Conservation (phyloP, 1,284 basidiomycete genomes). For the Retiboletus fuscus region DNA sequence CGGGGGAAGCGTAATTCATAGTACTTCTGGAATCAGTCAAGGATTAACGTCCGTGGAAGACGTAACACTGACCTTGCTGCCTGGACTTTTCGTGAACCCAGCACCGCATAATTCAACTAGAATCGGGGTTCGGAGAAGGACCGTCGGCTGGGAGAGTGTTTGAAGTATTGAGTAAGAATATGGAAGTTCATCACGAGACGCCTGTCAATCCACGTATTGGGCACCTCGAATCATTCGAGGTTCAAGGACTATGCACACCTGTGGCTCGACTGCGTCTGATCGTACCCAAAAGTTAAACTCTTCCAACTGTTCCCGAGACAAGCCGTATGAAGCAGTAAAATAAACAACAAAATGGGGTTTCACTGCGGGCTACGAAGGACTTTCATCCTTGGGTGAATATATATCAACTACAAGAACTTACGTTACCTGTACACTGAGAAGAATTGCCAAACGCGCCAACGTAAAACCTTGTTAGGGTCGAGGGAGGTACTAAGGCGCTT, state of each 20-base stretch:
- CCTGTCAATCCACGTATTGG: slow-evolving; percentile 32
- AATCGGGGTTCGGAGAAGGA: slow-evolving; percentile 72
- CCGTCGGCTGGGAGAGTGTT: slow-evolving; percentile 64
- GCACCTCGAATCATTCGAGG: slow-evolving; percentile 11
- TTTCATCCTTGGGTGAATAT: slow-evolving; percentile 11
- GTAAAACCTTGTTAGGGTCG: slow-evolving; percentile 83
- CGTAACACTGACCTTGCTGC: slow-evolving; percentile 62
- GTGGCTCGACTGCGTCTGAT: slow-evolving; percentile 54
- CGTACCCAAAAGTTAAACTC: slow-evolving; percentile 74
- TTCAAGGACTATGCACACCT: slow-evolving; percentile 29
- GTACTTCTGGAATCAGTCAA: slow-evolving; percentile 57
- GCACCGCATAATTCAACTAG: slow-evolving; percentile 83
- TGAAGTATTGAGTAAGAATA: slow-evolving; percentile 66
- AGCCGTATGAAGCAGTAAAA: slow-evolving; percentile 81
- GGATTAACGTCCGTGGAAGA: not conserved
- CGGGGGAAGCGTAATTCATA: slow-evolving; percentile 89
- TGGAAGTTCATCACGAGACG: slow-evolving; percentile 49
- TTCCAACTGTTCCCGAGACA: slow-evolving; percentile 73
- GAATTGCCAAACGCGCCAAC: slow-evolving; percentile 68
- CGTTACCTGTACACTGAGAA: slow-evolving; percentile 52
- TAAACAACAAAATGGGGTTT: slow-evolving; percentile 75
- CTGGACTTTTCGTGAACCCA: slow-evolving; percentile 77
- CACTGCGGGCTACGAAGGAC: slow-evolving; percentile 49
- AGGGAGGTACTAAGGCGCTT: slow-evolving; percentile 68
- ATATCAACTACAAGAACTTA: slow-evolving; percentile 43